phyloP scores from a whole-genome alignment of 2,329 filamentous ascomycete genomes.

The Tolypocladium tundrense region DNA sequence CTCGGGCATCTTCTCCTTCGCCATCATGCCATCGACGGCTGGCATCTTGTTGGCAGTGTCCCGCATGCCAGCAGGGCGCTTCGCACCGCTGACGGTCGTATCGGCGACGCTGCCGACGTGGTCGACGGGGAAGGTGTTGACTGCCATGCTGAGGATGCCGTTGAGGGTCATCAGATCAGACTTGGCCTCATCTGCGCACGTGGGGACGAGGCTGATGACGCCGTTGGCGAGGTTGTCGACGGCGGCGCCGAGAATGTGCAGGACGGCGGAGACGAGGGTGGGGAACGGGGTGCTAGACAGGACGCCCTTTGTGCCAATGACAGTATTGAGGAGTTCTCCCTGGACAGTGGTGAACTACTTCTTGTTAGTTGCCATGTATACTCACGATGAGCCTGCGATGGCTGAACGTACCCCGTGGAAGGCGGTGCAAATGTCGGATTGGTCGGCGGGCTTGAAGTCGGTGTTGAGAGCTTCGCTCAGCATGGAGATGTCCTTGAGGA shows the following conservation, averaged over 20 bases:
- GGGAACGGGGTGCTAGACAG: conserved; percentile 6
- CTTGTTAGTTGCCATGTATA: not conserved
- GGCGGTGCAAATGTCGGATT: not conserved
- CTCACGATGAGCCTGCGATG: not conserved
- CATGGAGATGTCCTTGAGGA: not conserved
- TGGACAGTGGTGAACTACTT: conserved; percentile 8
- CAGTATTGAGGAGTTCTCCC: conserved; percentile 8
- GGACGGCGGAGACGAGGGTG: conserved; percentile 5
- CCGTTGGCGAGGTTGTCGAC: conserved; percentile 9
- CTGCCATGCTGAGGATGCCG: not conserved
- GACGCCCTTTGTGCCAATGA: conserved; percentile 8
- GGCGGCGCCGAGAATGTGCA: conserved; percentile 8
- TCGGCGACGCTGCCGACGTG: too few relatives aligned
- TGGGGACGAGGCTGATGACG: conserved; percentile 8
- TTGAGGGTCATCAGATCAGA: not conserved
- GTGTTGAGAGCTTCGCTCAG: not conserved
- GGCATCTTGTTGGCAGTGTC: too few relatives aligned
- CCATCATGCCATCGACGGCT: too few relatives aligned
- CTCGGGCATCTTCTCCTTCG: too few relatives aligned
- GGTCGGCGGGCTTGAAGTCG: not conserved
- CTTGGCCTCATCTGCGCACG: conserved; percentile 6
- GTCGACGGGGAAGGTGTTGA: not conserved
- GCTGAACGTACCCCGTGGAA: not conserved
- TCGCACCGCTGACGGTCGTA: too few relatives aligned
- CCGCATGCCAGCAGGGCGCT: too few relatives aligned